Evolutionary conservation across 768 basidiomycete genomes (phyloP).

Genomic region (Hygrophorus russula): DNA sequence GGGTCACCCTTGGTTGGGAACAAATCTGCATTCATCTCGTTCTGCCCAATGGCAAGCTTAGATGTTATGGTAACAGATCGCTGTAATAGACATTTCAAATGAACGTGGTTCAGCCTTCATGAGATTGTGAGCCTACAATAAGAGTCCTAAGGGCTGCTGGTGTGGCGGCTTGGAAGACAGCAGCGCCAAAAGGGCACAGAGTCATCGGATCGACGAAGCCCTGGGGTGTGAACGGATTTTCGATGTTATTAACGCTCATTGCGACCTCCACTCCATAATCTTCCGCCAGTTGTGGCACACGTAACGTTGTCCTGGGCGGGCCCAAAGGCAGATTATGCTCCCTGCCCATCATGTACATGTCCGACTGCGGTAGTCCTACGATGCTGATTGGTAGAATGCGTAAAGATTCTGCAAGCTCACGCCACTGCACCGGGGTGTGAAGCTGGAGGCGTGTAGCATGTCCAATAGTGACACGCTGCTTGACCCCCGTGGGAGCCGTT

Average conservation of each 20-base stretch:
- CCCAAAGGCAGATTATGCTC: slow-evolving; percentile 23
- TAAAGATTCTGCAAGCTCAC: slow-evolving; percentile 26
- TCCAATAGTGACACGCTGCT: slow-evolving; percentile 39
- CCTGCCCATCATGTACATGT: slow-evolving; percentile 61
- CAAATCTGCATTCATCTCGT: too few species aligned
- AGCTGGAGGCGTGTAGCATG: slow-evolving; percentile 50
- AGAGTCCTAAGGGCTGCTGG: slow-evolving; percentile 33
- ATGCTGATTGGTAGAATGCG: slow-evolving; percentile 37
- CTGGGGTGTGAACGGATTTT: slow-evolving; percentile 62
- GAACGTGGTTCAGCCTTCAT: neutral
- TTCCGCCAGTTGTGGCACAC: slow-evolving; percentile 34
- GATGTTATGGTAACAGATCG: slow-evolving; percentile 40
- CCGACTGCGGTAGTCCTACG: slow-evolving; percentile 50
- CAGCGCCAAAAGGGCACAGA: slow-evolving; percentile 46
- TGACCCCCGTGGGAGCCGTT: slow-evolving; percentile 10
- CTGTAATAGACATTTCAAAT: slow-evolving; percentile 20
- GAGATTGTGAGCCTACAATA: slow-evolving; percentile 21
- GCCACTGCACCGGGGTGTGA: slow-evolving; percentile 36
- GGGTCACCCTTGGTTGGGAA: too few species aligned
- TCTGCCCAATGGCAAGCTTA: slow-evolving; percentile 35
- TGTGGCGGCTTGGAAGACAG: slow-evolving; percentile 47
- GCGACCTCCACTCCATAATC: slow-evolving; percentile 37
- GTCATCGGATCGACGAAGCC: slow-evolving; percentile 52
- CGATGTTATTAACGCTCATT: slow-evolving; percentile 54
- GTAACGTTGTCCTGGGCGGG: slow-evolving; percentile 42